These are phyloP conservation scores for Pythium aquatile DNA, from an alignment of 352 stramenopile genomes.

Conservation along the genomic window DNA sequence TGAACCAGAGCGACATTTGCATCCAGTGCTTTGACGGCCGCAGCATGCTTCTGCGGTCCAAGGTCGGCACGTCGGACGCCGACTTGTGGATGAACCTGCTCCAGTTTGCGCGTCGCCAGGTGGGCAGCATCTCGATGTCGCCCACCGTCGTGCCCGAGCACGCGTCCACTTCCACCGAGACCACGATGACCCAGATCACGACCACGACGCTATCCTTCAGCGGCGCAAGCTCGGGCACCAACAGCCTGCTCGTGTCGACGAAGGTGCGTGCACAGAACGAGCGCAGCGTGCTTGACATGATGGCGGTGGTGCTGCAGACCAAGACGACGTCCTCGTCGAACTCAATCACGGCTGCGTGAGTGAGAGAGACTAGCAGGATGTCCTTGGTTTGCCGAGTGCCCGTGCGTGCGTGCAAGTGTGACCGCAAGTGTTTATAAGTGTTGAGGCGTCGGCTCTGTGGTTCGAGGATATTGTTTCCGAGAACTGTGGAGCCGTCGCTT, in stretches of 20 bases:
- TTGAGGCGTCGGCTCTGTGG: background rate
- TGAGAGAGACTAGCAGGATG: background rate
- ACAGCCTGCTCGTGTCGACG: conserved; percentile 15
- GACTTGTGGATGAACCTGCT: conserved; percentile 78
- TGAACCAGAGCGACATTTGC: conserved; percentile 70
- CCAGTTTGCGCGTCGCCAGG: conserved; percentile 57
- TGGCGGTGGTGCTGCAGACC: conserved; percentile 11
- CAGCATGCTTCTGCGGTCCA: conserved; percentile 67
- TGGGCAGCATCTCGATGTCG: conserved; percentile 11
- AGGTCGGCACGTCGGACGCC: conserved; percentile 42
- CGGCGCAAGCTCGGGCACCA: conserved; percentile 1
- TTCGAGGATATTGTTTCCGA: background rate
- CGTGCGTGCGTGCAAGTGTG: background rate
- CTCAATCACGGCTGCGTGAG: conserved; percentile 22
- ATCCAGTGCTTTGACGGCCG: conserved; percentile 53
- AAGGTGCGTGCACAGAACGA: conserved; percentile 12
- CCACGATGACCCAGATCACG: conserved; percentile 14
- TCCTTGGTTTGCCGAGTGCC: background rate
- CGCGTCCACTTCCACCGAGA: conserved; percentile 1
- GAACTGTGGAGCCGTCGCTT: background rate
- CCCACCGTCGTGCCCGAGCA: background rate
- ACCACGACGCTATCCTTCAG: conserved; percentile 16
- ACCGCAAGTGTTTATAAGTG: conserved; percentile 3
- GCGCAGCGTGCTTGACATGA: conserved; percentile 17
- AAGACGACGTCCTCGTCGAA: conserved; percentile 12